phyloP scores from a whole-genome alignment of 75 land plant genomes.

The Gnetum montanum region DNA sequence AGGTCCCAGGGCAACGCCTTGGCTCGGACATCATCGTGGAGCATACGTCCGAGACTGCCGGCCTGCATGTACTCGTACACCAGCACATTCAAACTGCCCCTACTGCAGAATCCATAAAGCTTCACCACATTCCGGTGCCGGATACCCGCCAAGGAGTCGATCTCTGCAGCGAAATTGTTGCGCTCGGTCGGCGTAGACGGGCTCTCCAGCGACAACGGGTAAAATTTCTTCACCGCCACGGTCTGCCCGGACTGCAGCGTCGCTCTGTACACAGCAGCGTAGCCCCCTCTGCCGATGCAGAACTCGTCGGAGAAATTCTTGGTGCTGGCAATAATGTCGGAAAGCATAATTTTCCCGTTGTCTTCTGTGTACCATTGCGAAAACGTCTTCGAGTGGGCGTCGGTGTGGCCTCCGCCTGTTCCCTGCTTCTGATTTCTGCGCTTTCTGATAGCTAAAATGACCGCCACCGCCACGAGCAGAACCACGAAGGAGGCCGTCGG shows the following conservation, averaged over 20 bases:
- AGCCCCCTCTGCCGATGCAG: slow-evolving; percentile 42
- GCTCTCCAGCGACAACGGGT: neutral
- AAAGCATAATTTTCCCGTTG: slow-evolving; percentile 4
- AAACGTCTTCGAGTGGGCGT: neutral
- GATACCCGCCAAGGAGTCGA: slow-evolving; percentile 28
- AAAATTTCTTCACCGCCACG: slow-evolving; percentile 33
- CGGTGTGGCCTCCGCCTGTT: neutral
- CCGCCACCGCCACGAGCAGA: slow-evolving; percentile 6
- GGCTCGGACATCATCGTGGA: slow-evolving; percentile 20
- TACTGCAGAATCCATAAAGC: slow-evolving; percentile 33
- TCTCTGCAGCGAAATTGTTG: slow-evolving; percentile 13
- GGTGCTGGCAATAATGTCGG: slow-evolving; percentile 32
- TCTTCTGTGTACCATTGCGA: slow-evolving; percentile 6
- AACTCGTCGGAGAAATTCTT: slow-evolving; percentile 24
- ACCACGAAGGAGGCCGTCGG: slow-evolving; percentile 11
- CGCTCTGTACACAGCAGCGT: slow-evolving; percentile 44
- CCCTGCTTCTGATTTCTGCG: neutral
- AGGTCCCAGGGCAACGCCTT: slow-evolving; percentile 22
- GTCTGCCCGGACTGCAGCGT: slow-evolving; percentile 12
- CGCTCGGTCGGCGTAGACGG: neutral
- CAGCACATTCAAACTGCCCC: slow-evolving; percentile 14
- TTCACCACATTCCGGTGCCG: slow-evolving; percentile 48
- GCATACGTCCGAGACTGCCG: slow-evolving; percentile 32
- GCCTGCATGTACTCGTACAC: slow-evolving; percentile 40
- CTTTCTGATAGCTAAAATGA: neutral